Evolutionary conservation across 495 filamentous ascomycete species (phyloP), one percentile per base, ranked within the genome.

Genomic region (Astrothelium subdiscretum): DNA sequence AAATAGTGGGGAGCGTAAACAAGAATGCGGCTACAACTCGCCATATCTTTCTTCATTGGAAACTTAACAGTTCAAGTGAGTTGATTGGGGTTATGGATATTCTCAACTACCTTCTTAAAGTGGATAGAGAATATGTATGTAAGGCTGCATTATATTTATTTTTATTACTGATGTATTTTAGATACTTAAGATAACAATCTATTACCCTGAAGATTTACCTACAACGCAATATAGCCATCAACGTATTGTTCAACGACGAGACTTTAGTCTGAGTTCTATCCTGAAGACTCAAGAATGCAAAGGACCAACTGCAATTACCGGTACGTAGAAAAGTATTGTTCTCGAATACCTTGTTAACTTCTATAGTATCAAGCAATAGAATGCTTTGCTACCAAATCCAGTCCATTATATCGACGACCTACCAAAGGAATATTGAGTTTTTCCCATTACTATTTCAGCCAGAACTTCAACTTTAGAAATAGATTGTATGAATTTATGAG

Each of bases 1-100:
- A 72, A 29, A 58, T 77, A 15, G 59, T 77, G 2, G 67, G 71
- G 20, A 13, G 20, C 20, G n/a, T 48, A 5, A 22, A 3, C 8
- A 12, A 48, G 3, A 48, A 48, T 12, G 20, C 3, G n/a, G 42
- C 42, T 48, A 18, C n/a, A 3, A 48, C 42, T 11, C 42, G 42
- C 42, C n/a, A 18, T 3, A 48, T 48, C 20, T 20, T 3, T 3
- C 42, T 48, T 3, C 42, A 48, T 22, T 48, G 42, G 42, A 48
- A 22, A 48, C n/a, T 48, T 3, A 48, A 22, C 8, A 20, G 20
- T 48, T n/a, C n/a, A n/a, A 13, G 8, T 3, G 42, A 48, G 6
- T 12, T 13, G 8, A 20, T 10, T 48, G 3, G n/a, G 42, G n/a
- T 48, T 3, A 48, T 3, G 3, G 3, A 48, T 48, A 10, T 5